These are phyloP conservation scores for Apiospora phragmitis DNA, from an alignment of 2,329 filamentous ascomycete genomes.

Conservation along the genomic window DNA sequence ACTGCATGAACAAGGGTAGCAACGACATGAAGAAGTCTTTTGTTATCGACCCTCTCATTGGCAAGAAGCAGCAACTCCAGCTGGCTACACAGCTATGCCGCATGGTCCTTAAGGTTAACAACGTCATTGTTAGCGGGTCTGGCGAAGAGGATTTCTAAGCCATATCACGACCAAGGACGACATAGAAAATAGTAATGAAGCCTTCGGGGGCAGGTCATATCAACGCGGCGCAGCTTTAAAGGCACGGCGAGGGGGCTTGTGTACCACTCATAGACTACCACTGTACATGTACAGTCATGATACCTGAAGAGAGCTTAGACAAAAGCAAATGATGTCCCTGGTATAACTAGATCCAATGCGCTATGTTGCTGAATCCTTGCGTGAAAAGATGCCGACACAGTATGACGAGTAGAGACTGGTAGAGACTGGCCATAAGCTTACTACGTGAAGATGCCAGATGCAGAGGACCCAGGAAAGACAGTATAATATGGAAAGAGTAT, in stretches of 20 bases:
- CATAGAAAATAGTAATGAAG: background rate
- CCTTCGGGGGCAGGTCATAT: constrained; percentile 6
- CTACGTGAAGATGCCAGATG: background rate
- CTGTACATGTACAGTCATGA: constrained; percentile 9
- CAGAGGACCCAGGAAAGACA: background rate
- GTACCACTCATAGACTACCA: constrained; percentile 8
- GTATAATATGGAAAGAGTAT: background rate
- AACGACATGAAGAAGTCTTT: constrained; percentile 99
- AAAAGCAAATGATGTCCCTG: constrained; percentile 4
- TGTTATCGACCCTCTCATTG: constrained; percentile 96
- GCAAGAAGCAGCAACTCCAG: constrained; percentile 95
- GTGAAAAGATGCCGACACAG: background rate
- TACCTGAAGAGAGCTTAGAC: constrained; percentile 10
- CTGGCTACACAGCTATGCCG: constrained; percentile 95
- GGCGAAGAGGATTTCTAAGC: constrained; percentile 84
- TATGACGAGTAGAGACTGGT: background rate
- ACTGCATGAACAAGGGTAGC: constrained; percentile 94
- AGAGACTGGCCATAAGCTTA: too few species aligned
- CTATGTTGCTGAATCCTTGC: background rate
- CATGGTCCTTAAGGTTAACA: constrained; percentile 98
- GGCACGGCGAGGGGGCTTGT: background rate
- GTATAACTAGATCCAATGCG: background rate
- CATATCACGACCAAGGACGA: background rate
- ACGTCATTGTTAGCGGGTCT: constrained; percentile 86
- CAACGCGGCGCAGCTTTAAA: background rate